phyloP scores from a whole-genome alignment of 805 yeast species.

The Candida yuanshanica region DNA sequence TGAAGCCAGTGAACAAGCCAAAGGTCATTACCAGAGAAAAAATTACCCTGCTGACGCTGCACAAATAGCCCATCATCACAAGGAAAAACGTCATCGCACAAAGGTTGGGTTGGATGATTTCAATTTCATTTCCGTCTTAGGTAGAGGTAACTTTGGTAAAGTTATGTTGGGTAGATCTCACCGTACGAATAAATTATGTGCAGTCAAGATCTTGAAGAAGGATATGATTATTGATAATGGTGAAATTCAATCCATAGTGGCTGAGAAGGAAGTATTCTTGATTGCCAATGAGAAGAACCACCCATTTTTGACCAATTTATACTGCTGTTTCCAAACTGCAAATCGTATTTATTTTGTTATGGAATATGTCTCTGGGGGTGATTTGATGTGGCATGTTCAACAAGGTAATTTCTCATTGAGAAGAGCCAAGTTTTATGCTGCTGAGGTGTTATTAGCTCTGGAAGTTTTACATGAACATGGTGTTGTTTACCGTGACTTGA shows the following conservation, averaged over 20 bases:
- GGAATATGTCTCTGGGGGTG: conserved; percentile 98
- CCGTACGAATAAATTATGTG: conserved; percentile 75
- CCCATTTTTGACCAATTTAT: conserved; percentile 87
- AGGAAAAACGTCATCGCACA: conserved; percentile 42
- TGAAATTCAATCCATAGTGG: conserved; percentile 90
- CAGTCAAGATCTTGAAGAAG: conserved; percentile 93
- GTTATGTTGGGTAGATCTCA: conserved; percentile 96
- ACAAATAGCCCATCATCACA: conserved; percentile 14
- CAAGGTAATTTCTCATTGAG: conserved; percentile 81
- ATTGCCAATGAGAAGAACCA: conserved; percentile 81
- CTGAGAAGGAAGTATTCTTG: conserved; percentile 88
- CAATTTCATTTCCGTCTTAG: conserved; percentile 88
- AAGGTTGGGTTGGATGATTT: conserved; percentile 92
- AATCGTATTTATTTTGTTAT: conserved; percentile 95
- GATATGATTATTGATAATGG: conserved; percentile 93
- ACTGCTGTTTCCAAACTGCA: conserved; percentile 96
- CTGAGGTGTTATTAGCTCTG: conserved; percentile 87
- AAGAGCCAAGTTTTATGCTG: conserved; percentile 95
- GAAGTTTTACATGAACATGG: conserved; percentile 94
- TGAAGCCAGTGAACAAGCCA: conserved; percentile 3
- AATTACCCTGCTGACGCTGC: not conserved
- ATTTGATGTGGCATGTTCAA: conserved; percentile 98
- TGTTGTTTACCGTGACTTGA: conserved; percentile 92
- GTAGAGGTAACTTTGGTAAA: conserved; percentile 98
- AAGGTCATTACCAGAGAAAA: conserved; percentile 5